Base-by-base conservation (phyloP, 768 basidiomycete genomes). In the Lactarius psammicola region DNA sequence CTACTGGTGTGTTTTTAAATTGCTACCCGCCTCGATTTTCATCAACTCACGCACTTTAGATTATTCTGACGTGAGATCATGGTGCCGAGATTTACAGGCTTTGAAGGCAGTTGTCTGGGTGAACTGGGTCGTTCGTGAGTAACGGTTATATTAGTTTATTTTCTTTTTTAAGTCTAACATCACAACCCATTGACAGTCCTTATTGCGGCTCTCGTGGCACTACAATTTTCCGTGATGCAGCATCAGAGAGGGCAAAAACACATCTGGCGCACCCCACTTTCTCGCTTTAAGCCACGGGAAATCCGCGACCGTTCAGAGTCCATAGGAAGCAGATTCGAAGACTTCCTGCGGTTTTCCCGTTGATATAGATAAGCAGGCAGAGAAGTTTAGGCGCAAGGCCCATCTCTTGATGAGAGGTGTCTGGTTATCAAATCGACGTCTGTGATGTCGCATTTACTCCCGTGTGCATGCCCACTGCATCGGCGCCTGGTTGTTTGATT, bases 61-160 rank as follows among this genome's bases (percentile, higher is more conserved):
- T 33, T 82, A 77, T 68, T 56, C 76, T 18, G 82, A 81, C 46
- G 79, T 79, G 58, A 75, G 78, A 13, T 67, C 71, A 15, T 87
- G 85, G 85, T 87, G 85, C 72, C 78, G 77, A 42, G 78, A 83
- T 63, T 73, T 85, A 11, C 81, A 85, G 66, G 83, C 79, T 15
- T 80, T 87, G 63, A 85, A 84, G 68, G 76, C 80, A 28, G 78
- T 87, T 69, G 80, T 86, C 42, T 87, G 86, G 85, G 74, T 86
- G 53, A 81, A 84, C 72, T 86, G 84, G 76, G 49, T 82, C 31
- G 73, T 81, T 5, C 76, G 85, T 86, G 65, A 44, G 84, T 80
- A n/a, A 57, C 44, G 6, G 38, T 60, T 13, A 18, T 33, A 28
- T 30, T 55, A 3, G 30, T 31, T 15, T 33, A 40, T 31, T n/a